Evolutionary conservation across 768 basidiomycete genomes (phyloP), one percentile per base, ranked within the genome.

Genomic region (Asterophora lycoperdoides): DNA sequence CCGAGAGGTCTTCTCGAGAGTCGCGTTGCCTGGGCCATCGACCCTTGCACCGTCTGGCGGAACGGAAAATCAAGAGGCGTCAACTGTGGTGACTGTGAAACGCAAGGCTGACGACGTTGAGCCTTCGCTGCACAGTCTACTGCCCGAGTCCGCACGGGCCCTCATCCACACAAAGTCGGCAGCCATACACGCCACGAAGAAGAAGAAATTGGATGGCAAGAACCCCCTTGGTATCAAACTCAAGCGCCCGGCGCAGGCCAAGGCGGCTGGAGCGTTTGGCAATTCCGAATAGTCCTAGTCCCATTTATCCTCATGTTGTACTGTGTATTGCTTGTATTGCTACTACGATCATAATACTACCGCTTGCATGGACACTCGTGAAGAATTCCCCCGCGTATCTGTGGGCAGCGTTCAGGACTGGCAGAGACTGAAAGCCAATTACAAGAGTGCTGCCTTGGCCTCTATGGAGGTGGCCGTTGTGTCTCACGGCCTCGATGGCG

Each of bases 1-100:
- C n/a, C 75, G 83, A 55, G 79, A 88, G 57, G 85, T 91, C 17
- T 99, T 99, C 64, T 78, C 89, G 38, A 90, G 87, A 64, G 75
- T 91, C 30, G 56, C 75, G 35, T 66, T 74, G 43, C 71, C 77
- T 1, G 64, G 48, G 18, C 53, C 68, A 19, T 64, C 67, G 30
- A 57, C 62, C 44, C 51, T 62, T 33, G 10, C 29, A 20, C 28
- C 35, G 37, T 56, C 59, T 14, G 41, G 56, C 40, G 56, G 51
- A 6, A 19, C 52, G 17, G 56, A 51, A 23, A 23, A 6, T 23
- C 3, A 23, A 8, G 19, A 51, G 13, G 30, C 46, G 3, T 43
- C 51, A 6, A 63, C 63, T 18, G 56, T 73, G 3, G 66, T 92
- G 41, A 90, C 88, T n/a, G 76, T 93, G 32, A 93, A 93, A 69